phyloP scores from a whole-genome alignment of 768 basidiomycete genomes.

The Lactarius evosmus region DNA sequence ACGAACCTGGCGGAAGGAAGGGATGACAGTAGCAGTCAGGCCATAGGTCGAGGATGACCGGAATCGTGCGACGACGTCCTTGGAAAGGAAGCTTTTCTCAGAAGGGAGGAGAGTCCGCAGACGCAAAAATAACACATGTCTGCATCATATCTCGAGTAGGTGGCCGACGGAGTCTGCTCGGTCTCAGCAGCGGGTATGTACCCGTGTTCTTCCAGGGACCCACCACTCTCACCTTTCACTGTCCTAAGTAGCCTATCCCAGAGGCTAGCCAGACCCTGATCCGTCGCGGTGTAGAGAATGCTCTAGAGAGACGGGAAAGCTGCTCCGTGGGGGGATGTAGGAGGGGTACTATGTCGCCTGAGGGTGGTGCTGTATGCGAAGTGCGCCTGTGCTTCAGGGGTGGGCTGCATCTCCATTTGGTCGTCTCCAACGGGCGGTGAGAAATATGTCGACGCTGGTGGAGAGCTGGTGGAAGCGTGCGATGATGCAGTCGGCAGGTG shows the following conservation, averaged over 20 bases:
- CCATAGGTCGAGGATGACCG: constrained; percentile 61
- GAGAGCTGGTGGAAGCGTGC: constrained; percentile 44
- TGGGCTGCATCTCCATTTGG: constrained; percentile 49
- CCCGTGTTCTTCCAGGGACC: constrained; percentile 39
- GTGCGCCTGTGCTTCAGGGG: constrained; percentile 64
- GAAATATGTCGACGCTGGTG: constrained; percentile 82
- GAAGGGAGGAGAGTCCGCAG: background rate
- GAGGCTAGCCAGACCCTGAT: constrained; percentile 37
- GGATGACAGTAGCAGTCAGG: constrained; percentile 58
- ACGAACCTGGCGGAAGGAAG: constrained; percentile 58
- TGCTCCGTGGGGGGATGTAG: constrained; percentile 29
- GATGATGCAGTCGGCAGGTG: constrained; percentile 5
- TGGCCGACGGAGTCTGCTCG: constrained; percentile 19
- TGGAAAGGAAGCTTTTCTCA: constrained; percentile 33
- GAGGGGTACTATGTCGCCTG: constrained; percentile 55
- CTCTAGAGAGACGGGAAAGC: constrained; percentile 42
- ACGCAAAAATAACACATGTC: constrained; percentile 17
- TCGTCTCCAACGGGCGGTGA: constrained; percentile 48
- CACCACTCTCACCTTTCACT: constrained; percentile 40
- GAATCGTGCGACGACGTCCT: constrained; percentile 72
- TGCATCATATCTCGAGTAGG: background rate
- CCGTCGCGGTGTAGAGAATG: constrained; percentile 30
- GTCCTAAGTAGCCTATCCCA: constrained; percentile 45
- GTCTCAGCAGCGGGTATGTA: constrained; percentile 33
- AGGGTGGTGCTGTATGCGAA: constrained; percentile 84